phyloP scores from a whole-genome alignment of 2,329 filamentous ascomycete genomes.

The Beauveria medogensis region DNA sequence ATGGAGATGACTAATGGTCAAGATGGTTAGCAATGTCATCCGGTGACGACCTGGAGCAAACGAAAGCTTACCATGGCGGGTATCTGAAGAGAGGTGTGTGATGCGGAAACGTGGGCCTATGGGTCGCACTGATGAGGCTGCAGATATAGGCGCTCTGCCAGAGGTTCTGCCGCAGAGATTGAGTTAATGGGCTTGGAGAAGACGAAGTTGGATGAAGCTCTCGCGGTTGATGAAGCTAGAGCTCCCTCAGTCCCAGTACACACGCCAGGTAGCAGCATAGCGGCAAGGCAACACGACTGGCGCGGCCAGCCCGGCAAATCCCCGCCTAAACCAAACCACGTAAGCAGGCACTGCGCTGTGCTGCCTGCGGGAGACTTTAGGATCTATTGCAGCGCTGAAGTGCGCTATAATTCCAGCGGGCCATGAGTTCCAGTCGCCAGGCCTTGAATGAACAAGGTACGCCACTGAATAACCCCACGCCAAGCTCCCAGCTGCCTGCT shows the following conservation, averaged over 20 bases:
- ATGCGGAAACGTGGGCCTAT: constrained; percentile 13
- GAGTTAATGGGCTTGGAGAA: not conserved
- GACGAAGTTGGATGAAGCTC: constrained; percentile 1
- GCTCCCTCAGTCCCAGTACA: not conserved
- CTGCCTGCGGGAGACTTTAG: not conserved
- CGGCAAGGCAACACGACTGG: constrained; percentile 14
- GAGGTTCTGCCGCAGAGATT: not conserved
- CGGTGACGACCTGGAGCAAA: not conserved
- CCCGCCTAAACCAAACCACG: constrained; percentile 11
- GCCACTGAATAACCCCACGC: constrained; percentile 5
- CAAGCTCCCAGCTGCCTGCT: constrained; percentile 10
- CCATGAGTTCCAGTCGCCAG: not conserved
- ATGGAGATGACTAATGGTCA: constrained; percentile 65
- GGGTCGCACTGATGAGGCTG: not conserved
- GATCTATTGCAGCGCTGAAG: not conserved
- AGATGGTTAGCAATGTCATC: constrained; percentile 22
- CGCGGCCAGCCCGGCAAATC: constrained; percentile 13
- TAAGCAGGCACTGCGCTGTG: not conserved
- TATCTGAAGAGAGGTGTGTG: constrained; percentile 19
- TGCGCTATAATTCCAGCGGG: constrained; percentile 2
- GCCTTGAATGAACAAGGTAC: not conserved
- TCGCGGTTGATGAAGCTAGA: constrained; percentile 11
- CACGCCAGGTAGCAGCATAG: constrained; percentile 1
- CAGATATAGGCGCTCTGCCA: not conserved
- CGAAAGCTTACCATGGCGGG: constrained; percentile 18